Evolutionary conservation across 164 flowering plant genomes (phyloP), one percentile per base, ranked within the genome.

Genomic region (Umbilicus rupestris): DNA sequence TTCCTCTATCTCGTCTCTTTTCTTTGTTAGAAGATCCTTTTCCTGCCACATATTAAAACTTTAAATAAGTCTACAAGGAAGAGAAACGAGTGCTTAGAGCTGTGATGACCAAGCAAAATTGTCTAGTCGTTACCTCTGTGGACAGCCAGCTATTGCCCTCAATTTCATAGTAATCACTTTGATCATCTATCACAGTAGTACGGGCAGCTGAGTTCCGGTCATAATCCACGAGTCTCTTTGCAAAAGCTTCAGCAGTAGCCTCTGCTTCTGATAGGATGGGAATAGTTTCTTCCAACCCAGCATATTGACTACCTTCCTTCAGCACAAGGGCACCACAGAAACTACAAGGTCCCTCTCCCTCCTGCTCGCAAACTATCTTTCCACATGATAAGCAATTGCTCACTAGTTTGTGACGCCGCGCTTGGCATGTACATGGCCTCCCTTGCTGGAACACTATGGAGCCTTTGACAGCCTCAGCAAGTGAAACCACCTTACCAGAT

Each of bases 331-430:
- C 81, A 2, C 96, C 96, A 77, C 98, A 94, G 68, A 88, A 94
- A 69, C 74, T 79, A 79, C 97, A 94, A 46, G 96, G 96, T 39
- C 99, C 99, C 74, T 94, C 99, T 46, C 97, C 96, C 78, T 92
- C 99, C 72, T 94, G 97, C 69, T 91, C 99, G 75, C 99, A 94
- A 15, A 91, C 88, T 47, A 94, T 88, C 81, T 89, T 89, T 22
- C 99, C 97, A 75, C 99, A 94, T 47, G 96, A 91, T 68, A 94
- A 84, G 72, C 99, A 94, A 76, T 94, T 94, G 81, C 99, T 85
- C 46, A 94, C 82, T 49, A 94, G 78, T 65, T 66, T 84, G 75
- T 94, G 96, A 35, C 74, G 78, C 57, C 92, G 96, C 24, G 97
- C 97, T 74, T 94, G 97, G 73, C 99, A 94, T 16, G 85, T 76